Evolutionary conservation across 2,329 filamentous ascomycete species (phyloP).

Genomic region (Aspergillus sojae): DNA sequence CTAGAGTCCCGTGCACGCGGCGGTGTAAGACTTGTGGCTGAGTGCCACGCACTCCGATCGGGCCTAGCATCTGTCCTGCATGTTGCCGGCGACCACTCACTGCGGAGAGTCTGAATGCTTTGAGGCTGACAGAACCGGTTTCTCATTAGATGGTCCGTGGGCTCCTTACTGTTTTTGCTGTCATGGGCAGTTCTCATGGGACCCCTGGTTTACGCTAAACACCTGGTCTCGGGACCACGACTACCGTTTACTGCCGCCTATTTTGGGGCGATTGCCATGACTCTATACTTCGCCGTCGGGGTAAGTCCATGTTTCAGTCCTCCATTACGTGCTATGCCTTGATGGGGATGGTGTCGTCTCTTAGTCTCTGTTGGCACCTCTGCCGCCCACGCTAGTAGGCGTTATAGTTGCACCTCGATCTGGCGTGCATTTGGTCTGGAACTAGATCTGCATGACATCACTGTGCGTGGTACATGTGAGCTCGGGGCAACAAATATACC

Average conservation of each 20-base stretch:
- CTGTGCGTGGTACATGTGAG: slow-evolving; percentile 1
- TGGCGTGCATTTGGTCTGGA: neutral
- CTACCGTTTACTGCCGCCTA: slow-evolving; percentile 93
- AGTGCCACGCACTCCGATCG: slow-evolving; percentile 13
- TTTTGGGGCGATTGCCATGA: slow-evolving; percentile 88
- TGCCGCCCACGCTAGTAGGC: slow-evolving; percentile 14
- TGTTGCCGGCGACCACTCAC: slow-evolving; percentile 4
- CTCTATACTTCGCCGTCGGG: slow-evolving; percentile 87
- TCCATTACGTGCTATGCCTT: slow-evolving; percentile 10
- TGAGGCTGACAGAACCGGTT: slow-evolving; percentile 28
- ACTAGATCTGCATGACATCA: slow-evolving; percentile 3
- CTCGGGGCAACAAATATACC: neutral
- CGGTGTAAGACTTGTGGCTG: slow-evolving; percentile 23
- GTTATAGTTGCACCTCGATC: slow-evolving; percentile 2
- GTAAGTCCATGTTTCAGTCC: slow-evolving; percentile 61
- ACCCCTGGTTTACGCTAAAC: slow-evolving; percentile 76
- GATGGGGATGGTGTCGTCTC: neutral
- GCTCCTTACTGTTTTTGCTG: slow-evolving; percentile 83
- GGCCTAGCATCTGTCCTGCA: slow-evolving; percentile 10
- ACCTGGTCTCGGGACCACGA: slow-evolving; percentile 80
- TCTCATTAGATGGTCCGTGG: slow-evolving; percentile 81
- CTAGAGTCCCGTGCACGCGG: slow-evolving; percentile 12
- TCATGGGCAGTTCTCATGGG: slow-evolving; percentile 97
- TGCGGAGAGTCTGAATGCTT: neutral
- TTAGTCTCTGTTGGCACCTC: slow-evolving; percentile 16